Percentiles rank a stretch among this genome's conserved stretches.
Evolutionary conservation across 2,329 filamentous ascomycete species (phyloP).

Genomic region (Hymenoscyphus occultus): DNA sequence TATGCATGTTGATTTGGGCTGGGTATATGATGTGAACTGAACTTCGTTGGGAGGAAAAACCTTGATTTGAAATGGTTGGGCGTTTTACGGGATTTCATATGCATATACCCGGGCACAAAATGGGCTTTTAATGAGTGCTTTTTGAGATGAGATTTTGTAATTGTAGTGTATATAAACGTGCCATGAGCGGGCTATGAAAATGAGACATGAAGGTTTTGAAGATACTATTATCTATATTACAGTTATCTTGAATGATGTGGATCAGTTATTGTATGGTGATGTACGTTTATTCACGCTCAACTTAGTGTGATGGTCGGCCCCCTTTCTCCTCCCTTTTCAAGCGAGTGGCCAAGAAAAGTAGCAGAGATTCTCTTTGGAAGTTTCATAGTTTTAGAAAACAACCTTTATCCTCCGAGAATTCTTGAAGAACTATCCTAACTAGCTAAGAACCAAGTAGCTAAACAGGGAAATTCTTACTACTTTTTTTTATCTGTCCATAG

Average conservation of each 20-base stretch:
- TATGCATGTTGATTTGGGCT: constrained; percentile 19
- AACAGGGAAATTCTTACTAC: no score
- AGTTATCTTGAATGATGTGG: not conserved
- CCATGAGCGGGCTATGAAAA: constrained; percentile 4
- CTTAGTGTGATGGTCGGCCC: no score
- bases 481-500: no score
- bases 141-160: not conserved
- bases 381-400: no score
- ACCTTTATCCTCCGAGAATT: no score
- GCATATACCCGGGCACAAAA: constrained; percentile 20
- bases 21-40: constrained; percentile 17
- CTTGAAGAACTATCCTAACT: no score
- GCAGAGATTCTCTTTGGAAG: no score
- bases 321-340: no score
- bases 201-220: constrained; percentile 3
- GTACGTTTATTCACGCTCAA: no score
- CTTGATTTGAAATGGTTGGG: not conserved
- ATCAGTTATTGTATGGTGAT: not conserved
- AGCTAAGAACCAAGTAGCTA: no score
- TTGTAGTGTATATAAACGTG: constrained; percentile 13
- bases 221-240: not conserved
- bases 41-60: not conserved
- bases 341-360: no score
- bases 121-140: constrained; percentile 6
- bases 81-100: constrained; percentile 10